These are phyloP conservation scores for Verticillium tricorpus DNA, from an alignment of 2,329 filamentous ascomycete species.

Conservation along the genomic window DNA sequence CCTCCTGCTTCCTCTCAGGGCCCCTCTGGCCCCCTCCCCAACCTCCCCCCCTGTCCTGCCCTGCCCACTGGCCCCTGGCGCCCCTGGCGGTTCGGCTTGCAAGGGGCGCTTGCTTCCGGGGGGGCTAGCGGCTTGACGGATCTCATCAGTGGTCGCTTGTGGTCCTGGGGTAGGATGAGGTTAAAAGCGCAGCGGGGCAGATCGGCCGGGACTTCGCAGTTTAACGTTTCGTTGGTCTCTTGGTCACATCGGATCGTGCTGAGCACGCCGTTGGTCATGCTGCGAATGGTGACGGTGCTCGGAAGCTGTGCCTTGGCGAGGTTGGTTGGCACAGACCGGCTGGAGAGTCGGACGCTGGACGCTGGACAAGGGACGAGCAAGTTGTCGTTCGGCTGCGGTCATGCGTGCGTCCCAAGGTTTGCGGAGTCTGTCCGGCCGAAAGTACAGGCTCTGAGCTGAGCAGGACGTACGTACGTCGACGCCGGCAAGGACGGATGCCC, in stretches of 20 bases:
- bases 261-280: background rate
- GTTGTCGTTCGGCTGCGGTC: background rate
- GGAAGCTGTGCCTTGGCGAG: background rate
- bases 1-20: background rate
- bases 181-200: background rate
- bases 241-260: background rate
- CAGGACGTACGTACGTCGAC: background rate
- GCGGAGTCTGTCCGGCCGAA: background rate
- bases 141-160: background rate
- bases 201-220: background rate
- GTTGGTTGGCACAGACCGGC: background rate
- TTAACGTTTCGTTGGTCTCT: background rate
- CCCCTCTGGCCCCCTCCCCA: background rate
- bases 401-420: background rate
- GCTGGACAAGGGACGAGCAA: background rate
- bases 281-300: background rate
- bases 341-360: background rate
- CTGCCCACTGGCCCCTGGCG: background rate
- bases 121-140: background rate
- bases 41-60: background rate
- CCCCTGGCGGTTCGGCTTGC: background rate
- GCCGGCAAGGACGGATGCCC: background rate
- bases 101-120: background rate
- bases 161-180: background rate
- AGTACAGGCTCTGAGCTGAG: background rate